Evolutionary conservation across 1,139 yeast genomes (phyloP).

Genomic region (Candida anutae): DNA sequence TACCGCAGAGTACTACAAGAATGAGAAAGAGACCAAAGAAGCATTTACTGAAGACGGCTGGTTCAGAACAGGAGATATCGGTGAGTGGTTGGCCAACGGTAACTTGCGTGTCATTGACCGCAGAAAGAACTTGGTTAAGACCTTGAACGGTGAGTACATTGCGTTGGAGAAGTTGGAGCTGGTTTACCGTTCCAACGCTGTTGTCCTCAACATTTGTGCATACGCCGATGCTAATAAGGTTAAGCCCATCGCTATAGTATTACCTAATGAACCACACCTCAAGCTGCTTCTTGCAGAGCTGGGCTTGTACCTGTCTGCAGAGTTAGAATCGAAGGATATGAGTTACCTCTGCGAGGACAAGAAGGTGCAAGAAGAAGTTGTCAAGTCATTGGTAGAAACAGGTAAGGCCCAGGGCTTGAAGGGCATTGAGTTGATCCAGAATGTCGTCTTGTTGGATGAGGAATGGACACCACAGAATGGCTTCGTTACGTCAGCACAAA

Average conservation of each 20-base stretch:
- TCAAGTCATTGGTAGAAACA: slow-evolving; percentile 56
- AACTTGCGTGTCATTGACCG: slow-evolving; percentile 83
- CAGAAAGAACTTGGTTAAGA: slow-evolving; percentile 92
- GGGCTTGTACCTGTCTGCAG: slow-evolving; percentile 37
- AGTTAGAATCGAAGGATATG: slow-evolving; percentile 45
- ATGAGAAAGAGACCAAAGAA: slow-evolving; percentile 69
- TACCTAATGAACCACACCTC: slow-evolving; percentile 69
- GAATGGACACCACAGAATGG: slow-evolving; percentile 99
- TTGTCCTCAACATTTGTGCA: slow-evolving; percentile 77
- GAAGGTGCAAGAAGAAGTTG: slow-evolving; percentile 48
- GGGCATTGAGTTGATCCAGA: slow-evolving; percentile 82
- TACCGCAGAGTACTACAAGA: slow-evolving; percentile 71
- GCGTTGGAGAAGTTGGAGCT: slow-evolving; percentile 92
- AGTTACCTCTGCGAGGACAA: slow-evolving; percentile 43
- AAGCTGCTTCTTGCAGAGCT: slow-evolving; percentile 49
- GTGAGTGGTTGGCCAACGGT: slow-evolving; percentile 83
- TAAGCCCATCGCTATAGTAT: slow-evolving; percentile 86
- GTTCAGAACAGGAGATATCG: slow-evolving; percentile 97
- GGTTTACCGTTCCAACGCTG: slow-evolving; percentile 72
- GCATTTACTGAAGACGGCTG: slow-evolving; percentile 84
- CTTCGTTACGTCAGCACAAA: slow-evolving; percentile 90
- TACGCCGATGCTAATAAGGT: slow-evolving; percentile 83
- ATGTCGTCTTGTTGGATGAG: slow-evolving; percentile 70
- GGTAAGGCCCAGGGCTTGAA: slow-evolving; percentile 75
- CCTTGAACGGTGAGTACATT: slow-evolving; percentile 94